Evolutionary conservation across 2,329 filamentous ascomycete genomes (phyloP), one percentile per base, ranked within the genome.

Genomic region (Metarhizium brunneum): DNA sequence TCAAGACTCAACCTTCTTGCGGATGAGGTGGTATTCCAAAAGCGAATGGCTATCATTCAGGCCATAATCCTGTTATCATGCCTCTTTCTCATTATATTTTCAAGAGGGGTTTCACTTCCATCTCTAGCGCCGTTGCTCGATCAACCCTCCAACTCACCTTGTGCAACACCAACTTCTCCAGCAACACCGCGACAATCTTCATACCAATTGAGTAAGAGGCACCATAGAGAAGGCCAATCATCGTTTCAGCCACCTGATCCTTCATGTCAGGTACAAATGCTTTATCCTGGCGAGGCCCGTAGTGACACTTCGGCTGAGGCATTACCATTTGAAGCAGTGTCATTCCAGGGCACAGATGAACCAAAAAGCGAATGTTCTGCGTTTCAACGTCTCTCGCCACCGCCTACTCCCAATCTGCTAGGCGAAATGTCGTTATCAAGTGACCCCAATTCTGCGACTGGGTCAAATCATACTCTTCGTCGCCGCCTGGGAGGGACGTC

Each of bases 41-140:
- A 96, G 72, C 83, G 92, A 58, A 95, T 97, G 84, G 89, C 89
- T 4, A 94, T 97, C 56, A 82, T 96, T 38, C 94, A 97, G 69
- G 91, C 88, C 49, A 83, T 95, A 5, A 79, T 99, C 8, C 81
- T 97, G 6, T 81, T 97, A 0, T 84, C 92, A 49, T 96, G 91
- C 63, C 82, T 99, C 10, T 85, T 88, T 0, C 79, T 99, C 1
- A 89, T 96, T 25, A 85, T 97, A 42, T 96, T 97, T 68, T 84
- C 81, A 13, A 73, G 82, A 29, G 76, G 79, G 16, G 71, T 76
- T 4, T 69, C 72, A 18, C 62, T 71, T 2, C 65, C 69, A 1
- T 69, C 69, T 45, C 57, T 71, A 10, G 62, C 62, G 0, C 63
- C 69, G 6, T 55, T 67, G 3, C 57, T 63, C 5, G 69, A 71